Conservation (phyloP, 805 yeast genomes). For the Kregervanrija pseudodelftensis region DNA sequence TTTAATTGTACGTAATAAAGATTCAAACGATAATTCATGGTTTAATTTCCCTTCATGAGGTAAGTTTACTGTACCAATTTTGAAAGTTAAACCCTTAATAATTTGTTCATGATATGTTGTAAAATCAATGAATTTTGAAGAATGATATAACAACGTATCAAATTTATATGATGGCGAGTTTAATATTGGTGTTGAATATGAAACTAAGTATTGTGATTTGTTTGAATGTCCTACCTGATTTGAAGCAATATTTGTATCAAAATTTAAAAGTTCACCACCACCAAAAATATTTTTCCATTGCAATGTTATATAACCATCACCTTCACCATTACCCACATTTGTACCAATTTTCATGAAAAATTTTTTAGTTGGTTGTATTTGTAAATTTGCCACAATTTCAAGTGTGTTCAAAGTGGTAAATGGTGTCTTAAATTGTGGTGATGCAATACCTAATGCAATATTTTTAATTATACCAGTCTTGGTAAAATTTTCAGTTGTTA, state of each 20-base stretch:
- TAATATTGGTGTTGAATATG: conserved; percentile 38
- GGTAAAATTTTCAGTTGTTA: conserved; percentile 34
- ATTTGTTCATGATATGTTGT: conserved; percentile 37
- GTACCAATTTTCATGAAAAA: conserved; percentile 90
- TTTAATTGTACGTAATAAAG: conserved; percentile 34
- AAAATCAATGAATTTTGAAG: conserved; percentile 42
- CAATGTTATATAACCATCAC: conserved; percentile 83
- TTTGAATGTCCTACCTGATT: conserved; percentile 41
- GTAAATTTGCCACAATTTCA: conserved; percentile 22
- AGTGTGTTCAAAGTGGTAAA: conserved; percentile 17
- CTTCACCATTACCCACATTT: conserved; percentile 94
- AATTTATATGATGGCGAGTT: conserved; percentile 34
- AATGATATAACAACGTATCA: conserved; percentile 34
- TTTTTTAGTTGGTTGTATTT: conserved; percentile 52
- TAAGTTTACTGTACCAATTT: conserved; percentile 29
- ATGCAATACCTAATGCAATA: conserved; percentile 29
- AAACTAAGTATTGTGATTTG: conserved; percentile 41
- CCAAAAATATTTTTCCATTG: conserved; percentile 54
- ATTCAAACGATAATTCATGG: conserved; percentile 44
- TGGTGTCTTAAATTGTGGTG: conserved; percentile 12
- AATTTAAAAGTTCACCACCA: conserved; percentile 44
- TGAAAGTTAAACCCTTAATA: conserved; percentile 36
- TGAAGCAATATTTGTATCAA: conserved; percentile 36
- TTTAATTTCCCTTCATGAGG: conserved; percentile 26
- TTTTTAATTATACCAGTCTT: conserved; percentile 38